A percentile compares a stretch with the other conserved stretches of the same genome.
Evolutionary conservation across 331 rosid species (phyloP).

Genomic region (Pyrus hybrid): DNA sequence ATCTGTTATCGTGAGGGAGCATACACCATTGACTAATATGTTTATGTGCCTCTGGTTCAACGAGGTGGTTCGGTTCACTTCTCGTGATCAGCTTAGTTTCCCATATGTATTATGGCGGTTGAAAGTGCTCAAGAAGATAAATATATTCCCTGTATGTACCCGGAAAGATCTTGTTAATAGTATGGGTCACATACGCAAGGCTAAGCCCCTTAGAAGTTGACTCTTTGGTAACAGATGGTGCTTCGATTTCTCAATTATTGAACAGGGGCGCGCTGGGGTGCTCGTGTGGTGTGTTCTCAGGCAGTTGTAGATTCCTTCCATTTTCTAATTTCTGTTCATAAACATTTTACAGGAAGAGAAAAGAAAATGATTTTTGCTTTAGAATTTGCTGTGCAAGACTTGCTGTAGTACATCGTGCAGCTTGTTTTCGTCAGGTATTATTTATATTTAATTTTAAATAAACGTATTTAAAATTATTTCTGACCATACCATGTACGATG

Average conservation of each 20-base stretch:
- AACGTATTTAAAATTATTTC: too few relatives aligned
- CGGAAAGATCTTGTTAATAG: conserved; percentile 98
- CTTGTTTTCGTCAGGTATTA: rapidly evolving
- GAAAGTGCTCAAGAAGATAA: conserved; percentile 52
- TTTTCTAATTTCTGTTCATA: background rate
- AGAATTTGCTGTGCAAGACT: background rate
- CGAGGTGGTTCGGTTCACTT: conserved; percentile 90
- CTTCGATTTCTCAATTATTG: background rate
- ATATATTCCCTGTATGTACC: conserved; percentile 82
- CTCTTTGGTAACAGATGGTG: background rate
- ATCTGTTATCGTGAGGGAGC: conserved; percentile 81
- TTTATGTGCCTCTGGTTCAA: conserved; percentile 93
- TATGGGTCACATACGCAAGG: conserved; percentile 95
- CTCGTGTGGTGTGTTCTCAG: background rate
- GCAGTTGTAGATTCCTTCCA: conserved; percentile 3
- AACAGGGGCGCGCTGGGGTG: background rate
- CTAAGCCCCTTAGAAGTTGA: conserved; percentile 66
- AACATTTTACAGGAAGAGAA: background rate
- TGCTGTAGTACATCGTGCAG: too few relatives aligned
- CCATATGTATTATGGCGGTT: conserved; percentile 90
- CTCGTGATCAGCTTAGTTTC: conserved; percentile 95
- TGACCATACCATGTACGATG: rapidly evolving
- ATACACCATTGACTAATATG: conserved; percentile 52
- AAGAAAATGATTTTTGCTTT: background rate
- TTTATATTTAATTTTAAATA: too few relatives aligned